Base-by-base conservation (phyloP, 768 basidiomycete species). In the Suillus paluster region DNA sequence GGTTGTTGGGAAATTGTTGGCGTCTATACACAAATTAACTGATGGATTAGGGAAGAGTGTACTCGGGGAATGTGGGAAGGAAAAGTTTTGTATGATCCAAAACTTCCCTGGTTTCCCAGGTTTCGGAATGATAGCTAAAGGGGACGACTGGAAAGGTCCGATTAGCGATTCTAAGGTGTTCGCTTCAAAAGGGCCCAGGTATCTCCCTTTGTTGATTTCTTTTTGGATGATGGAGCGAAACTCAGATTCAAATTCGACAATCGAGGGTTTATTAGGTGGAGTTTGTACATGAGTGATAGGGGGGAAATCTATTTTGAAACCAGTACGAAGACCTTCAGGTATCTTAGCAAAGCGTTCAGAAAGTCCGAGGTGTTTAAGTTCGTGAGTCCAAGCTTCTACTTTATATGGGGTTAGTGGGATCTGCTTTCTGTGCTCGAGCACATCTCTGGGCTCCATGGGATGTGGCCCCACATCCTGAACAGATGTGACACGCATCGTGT, bases 11-110 rank as follows among this genome's bases (percentile, higher is more conserved):
- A 77, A 74, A 17, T 64, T 19, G 17, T 68, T 52, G 0, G 79
- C 63, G 38, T 75, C 42, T 21, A 83, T 80, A 19, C 41, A 19
- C 0, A 63, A 58, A 54, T 81, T 81, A 38, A 81, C 73, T 0
- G 78, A 79, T 0, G 61, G 41, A 19, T 57, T 64, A 2, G 30
- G 58, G 25, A 25, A 55, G 3, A 1, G 9, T 7, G 46, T 2
- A 1, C 49, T 44, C 2, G 59, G 57, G 0, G 25, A 23, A 3
- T 54, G 65, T 0, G 76, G 77, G 45, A 67, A 71, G 0, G 78
- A 80, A n/a, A 79, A 71, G 54, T 82, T 77, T n/a, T 81, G 78
- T 1, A 83, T 64, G 4, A 73, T 55, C 0, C 74, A 63, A 49
- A 66, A 79, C 57, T 77, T 78, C 0, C 67, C 71, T 0, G 73